Evolutionary conservation across 2,329 filamentous ascomycete species (phyloP), one percentile per base, ranked within the genome.

Genomic region (Alternaria hordeiaustralica): DNA sequence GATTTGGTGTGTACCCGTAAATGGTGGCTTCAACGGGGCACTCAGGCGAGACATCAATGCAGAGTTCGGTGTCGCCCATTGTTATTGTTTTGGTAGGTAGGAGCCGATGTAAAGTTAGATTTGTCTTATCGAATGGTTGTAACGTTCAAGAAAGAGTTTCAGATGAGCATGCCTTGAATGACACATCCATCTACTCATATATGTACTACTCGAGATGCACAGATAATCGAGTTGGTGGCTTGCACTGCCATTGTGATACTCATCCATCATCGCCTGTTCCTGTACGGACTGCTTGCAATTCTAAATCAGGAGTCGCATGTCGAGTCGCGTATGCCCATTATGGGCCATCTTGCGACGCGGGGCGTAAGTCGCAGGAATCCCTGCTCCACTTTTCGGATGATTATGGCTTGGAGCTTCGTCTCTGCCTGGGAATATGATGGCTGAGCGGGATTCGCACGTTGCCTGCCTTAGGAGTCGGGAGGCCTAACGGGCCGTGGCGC

Each of bases 1-100:
- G 74, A 26, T 76, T 81, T 0, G 87, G 87, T 45, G 82, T 78
- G 73, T 88, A 88, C 41, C 84, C 82, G 67, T 87, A 86, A n/a
- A 82, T 81, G 1, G 83, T 85, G 3, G 75, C 78, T 50, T 82
- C 72, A 21, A 86, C 80, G 0, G 83, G 81, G 63, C 84, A 41
- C 8, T 41, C 36, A 41, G 36, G 36, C n/a, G 36, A 41, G 36
- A 41, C 9, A 41, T 41, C n/a, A 41, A 41, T 18, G 36, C 36
- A 41, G 36, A 41, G n/a, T 41, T 41, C 36, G 8, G 36, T 41
- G 36, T 41, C 36, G 36, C 36, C 36, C 36, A 41, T 41, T 41
- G 36, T 41, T 18, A 18, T 18, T 5, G 36, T 41, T 18, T 11
- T 41, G 36, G 36, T 18, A 41, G 10, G 2, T 6, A 18, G 4